These are phyloP conservation scores for Lachnellula cervina DNA, from an alignment of 2,329 filamentous ascomycete species.

Conservation along the genomic window DNA sequence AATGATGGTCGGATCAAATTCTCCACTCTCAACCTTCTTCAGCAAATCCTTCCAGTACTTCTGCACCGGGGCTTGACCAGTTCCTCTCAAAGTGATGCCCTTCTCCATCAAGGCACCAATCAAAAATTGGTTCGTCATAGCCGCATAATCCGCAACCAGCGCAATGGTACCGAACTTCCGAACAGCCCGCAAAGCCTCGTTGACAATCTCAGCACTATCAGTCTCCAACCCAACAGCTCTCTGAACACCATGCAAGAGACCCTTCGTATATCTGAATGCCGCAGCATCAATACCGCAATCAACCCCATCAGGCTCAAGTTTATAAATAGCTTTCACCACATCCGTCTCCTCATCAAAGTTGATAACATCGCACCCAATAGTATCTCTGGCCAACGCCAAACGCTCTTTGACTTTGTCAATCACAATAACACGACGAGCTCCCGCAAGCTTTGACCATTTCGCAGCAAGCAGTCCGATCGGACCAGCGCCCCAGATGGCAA, in stretches of 20 bases:
- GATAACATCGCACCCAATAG: constrained; percentile 51
- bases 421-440: constrained; percentile 57
- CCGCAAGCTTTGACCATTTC: constrained; percentile 49
- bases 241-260: constrained; percentile 54
- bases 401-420: constrained; percentile 54
- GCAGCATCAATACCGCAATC: constrained; percentile 63
- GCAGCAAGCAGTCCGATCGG: constrained; percentile 61
- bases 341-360: constrained; percentile 50
- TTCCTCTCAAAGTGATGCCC: constrained; percentile 58
- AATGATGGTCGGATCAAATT: constrained; percentile 75
- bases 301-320: constrained; percentile 53
- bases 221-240: constrained; percentile 54
- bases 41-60: constrained; percentile 77
- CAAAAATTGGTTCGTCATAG: constrained; percentile 58
- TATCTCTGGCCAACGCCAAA: constrained; percentile 52
- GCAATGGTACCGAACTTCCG: constrained; percentile 52
- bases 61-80: constrained; percentile 62
- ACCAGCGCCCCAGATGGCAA: constrained; percentile 61
- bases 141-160: constrained; percentile 46
- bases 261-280: constrained; percentile 55
- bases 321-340: constrained; percentile 52
- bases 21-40: constrained; percentile 56
- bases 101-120: constrained; percentile 62
- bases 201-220: constrained; percentile 55
- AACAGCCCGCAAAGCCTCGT: constrained; percentile 50